Conservation (phyloP, 2,329 filamentous ascomycete species). For the Cercospora berteroae region DNA sequence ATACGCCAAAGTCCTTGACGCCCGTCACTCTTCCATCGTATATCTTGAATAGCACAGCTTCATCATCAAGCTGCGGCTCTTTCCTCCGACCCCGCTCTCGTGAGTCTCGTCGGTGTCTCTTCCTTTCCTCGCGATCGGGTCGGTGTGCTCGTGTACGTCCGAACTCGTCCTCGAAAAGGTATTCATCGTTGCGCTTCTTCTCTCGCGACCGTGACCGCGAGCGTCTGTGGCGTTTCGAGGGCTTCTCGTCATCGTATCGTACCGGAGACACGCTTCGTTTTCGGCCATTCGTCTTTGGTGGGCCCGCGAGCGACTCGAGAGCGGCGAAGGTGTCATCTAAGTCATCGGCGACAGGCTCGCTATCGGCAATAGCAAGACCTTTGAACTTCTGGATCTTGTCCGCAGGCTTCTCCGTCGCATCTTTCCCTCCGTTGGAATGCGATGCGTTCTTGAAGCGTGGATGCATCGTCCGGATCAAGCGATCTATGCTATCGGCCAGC, state of each 20-base stretch:
- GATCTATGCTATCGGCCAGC: conserved; percentile 86
- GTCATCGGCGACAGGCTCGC: conserved; percentile 51
- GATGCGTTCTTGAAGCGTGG: conserved; percentile 54
- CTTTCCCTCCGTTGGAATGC: conserved; percentile 60
- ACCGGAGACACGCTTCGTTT: conserved; percentile 62
- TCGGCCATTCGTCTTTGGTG: conserved; percentile 54
- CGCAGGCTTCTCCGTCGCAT: conserved; percentile 35
- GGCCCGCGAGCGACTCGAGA: conserved; percentile 79
- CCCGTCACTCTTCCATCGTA: conserved; percentile 89
- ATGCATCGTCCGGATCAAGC: conserved; percentile 83
- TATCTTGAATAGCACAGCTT: conserved; percentile 77
- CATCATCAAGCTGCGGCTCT: conserved; percentile 73
- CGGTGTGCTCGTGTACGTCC: conserved; percentile 48
- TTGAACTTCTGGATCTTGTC: conserved; percentile 85
- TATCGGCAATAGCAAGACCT: conserved; percentile 81
- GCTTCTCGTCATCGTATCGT: conserved; percentile 45
- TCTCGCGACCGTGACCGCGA: conserved; percentile 54
- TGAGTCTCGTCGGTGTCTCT: conserved; percentile 53
- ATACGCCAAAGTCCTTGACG: conserved; percentile 92
- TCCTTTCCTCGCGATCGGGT: conserved; percentile 46
- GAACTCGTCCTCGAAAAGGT: conserved; percentile 60
- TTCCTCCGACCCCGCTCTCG: conserved; percentile 60
- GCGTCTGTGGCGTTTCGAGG: conserved; percentile 35
- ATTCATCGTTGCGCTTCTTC: conserved; percentile 46
- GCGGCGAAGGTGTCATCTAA: conserved; percentile 92